Evolutionary conservation across 306 rosid species (phyloP).

Genomic region (Biancaea sappan): DNA sequence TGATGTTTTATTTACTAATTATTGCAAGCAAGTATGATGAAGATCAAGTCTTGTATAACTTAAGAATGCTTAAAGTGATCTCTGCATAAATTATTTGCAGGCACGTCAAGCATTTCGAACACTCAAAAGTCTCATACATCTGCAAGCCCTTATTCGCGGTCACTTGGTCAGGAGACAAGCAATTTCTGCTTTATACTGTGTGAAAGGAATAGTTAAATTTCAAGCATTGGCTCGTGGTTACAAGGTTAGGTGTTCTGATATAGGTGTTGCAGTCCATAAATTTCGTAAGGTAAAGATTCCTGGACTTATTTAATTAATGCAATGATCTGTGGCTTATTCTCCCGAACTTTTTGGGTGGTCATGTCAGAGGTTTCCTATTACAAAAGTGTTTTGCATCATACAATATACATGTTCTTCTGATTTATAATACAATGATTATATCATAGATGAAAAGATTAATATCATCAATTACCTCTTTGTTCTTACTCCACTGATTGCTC

Average conservation of each 20-base stretch:
- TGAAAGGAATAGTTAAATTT: conserved; percentile 41
- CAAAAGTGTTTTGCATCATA: not conserved
- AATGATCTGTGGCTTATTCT: conserved; percentile 17
- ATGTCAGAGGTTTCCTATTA: not conserved
- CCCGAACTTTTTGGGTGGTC: not conserved
- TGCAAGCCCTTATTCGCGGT: conserved; percentile 51
- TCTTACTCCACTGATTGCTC: not conserved
- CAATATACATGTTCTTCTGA: not conserved
- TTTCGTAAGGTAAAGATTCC: conserved; percentile 36
- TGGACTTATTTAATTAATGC: not conserved
- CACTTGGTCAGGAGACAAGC: conserved; percentile 51
- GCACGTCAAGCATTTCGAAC: conserved; percentile 35
- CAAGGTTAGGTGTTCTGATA: conserved; percentile 40
- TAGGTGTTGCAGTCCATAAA: conserved; percentile 38
- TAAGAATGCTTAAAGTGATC: conserved; percentile 1
- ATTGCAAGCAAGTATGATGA: not conserved
- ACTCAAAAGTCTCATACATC: conserved; percentile 40
- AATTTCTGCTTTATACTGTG: conserved; percentile 44
- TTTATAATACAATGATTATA: not conserved
- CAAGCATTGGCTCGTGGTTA: conserved; percentile 47
- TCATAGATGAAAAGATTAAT: not conserved
- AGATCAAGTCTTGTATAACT: not conserved
- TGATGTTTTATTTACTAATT: not conserved
- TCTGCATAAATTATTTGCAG: conserved; percentile 23
- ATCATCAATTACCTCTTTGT: not conserved